phyloP scores from a whole-genome alignment of 495 filamentous ascomycete species.

The Lophium mytilinum region DNA sequence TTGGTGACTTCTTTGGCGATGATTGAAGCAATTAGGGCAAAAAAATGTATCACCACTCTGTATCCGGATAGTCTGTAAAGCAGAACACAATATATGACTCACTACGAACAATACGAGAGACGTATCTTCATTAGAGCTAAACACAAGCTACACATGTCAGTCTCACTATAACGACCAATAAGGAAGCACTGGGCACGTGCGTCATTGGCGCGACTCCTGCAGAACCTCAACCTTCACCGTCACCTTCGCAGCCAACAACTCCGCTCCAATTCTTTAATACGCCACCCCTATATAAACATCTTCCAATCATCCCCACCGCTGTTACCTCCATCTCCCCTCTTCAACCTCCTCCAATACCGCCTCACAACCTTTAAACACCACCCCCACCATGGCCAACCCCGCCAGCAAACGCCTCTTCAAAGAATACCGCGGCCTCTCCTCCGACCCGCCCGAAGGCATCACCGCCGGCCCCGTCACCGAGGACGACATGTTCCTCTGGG shows the following conservation, averaged over 20 bases:
- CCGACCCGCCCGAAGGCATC: conserved; percentile 85
- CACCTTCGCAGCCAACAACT: neutral
- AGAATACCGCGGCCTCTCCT: conserved; percentile 85
- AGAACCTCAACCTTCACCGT: neutral
- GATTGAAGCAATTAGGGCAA: neutral
- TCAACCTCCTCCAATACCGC: neutral
- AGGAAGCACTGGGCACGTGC: too few species aligned
- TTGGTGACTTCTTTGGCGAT: conserved; percentile 25
- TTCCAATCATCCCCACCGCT: neutral
- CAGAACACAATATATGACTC: neutral
- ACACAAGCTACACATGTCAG: too few species aligned
- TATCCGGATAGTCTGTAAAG: neutral
- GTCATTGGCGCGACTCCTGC: too few species aligned
- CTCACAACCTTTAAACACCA: neutral
- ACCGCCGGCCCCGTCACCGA: conserved; percentile 88
- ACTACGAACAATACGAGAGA: neutral
- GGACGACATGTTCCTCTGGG: conserved; percentile 95
- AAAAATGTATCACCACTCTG: conserved; percentile 3
- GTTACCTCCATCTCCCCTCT: neutral
- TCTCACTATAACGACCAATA: too few species aligned
- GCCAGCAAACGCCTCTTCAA: conserved; percentile 92
- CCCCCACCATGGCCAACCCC: conserved; percentile 48
- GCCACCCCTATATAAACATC: too few species aligned
- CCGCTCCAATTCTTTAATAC: too few species aligned
- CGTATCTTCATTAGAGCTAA: too few species aligned